These are phyloP conservation scores for Phytophthora kernoviae DNA, from an alignment of 352 stramenopile genomes.

Conservation along the genomic window DNA sequence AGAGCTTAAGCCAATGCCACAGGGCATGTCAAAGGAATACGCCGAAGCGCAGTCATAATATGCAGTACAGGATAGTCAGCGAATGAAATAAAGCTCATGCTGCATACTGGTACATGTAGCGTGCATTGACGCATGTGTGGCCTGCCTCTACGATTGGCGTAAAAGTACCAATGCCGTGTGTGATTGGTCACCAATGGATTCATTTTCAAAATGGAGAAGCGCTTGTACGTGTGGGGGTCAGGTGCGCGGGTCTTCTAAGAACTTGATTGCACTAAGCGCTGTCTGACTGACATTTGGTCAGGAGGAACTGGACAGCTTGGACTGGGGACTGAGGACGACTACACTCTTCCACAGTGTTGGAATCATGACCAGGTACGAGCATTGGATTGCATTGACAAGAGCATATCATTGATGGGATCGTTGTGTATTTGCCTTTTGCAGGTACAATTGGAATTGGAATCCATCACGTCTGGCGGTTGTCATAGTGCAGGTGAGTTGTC, in stretches of 20 bases:
- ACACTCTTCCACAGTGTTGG: conserved; percentile 59
- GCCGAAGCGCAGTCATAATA: background rate
- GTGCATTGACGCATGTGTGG: background rate
- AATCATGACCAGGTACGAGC: conserved; percentile 12
- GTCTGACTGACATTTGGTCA: conserved; percentile 21
- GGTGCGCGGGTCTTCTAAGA: conserved; percentile 27
- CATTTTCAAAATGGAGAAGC: conserved; percentile 23
- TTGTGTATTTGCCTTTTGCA: conserved; percentile 10
- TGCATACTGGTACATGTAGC: too few species aligned
- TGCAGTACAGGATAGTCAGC: background rate
- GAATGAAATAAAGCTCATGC: background rate
- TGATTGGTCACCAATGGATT: conserved; percentile 29
- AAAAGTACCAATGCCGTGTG: conserved; percentile 1
- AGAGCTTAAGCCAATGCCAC: too few species aligned
- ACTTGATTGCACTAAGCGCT: background rate
- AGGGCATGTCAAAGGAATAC: background rate
- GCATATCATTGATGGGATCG: conserved; percentile 4
- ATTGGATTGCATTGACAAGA: background rate
- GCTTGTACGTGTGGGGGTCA: conserved; percentile 65
- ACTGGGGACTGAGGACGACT: conserved; percentile 55
- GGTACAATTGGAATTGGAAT: conserved; percentile 34
- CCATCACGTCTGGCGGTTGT: conserved; percentile 63
- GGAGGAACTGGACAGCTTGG: conserved; percentile 72
- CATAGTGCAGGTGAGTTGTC: conserved; percentile 64
- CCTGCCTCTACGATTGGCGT: background rate